Evolutionary conservation across 805 yeast species (phyloP), one percentile per base, ranked within the genome.

Genomic region (Suhomyces vadensis): DNA sequence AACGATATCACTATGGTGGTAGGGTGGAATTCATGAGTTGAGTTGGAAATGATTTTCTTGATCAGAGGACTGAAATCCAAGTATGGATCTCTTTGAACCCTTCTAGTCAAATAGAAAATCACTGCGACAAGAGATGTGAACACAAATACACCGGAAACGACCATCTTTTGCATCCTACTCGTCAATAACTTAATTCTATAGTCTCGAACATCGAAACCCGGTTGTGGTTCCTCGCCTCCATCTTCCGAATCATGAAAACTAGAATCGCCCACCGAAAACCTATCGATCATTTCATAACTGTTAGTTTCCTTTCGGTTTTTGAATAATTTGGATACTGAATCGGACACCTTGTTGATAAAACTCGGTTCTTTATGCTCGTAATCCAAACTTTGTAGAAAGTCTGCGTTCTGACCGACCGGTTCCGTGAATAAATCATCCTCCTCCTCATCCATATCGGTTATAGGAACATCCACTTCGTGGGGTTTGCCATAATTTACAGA

Each of bases 1-100:
- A 92, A 63, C 0, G 96, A 88, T 1, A 91, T 71, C 37, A 90
- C 59, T 1, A 91, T 65, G 1, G 97, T 91, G 6, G 95, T 81
- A n/a, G 94, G 87, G 54, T 83, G 70, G 61, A 83, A 87, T 2
- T 68, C 68, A 49, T 78, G 81, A 0, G 95, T 84, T 1, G 88
- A 85, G 58, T 88, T 88, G 27, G 69, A 61, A 7, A 71, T 51
- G 2, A 59, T 21, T 7, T 55, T 47, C 47, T 65, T 63, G n/a
- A 39, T 14, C 37, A 31, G 31, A 1, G 38, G 24, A 7, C 38
- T 31, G 2, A 29, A 7, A 1, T 13, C 17, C 11, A n/a, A 14
- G 16, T 16, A 21, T 6, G 21, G 11, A 11, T 14, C 27, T 10
- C 16, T 14, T 22, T 16, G 22, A 9, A 23, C 10, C 10, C n/a